Evolutionary conservation across 2,329 filamentous ascomycete genomes (phyloP).

Genomic region (Talaromyces sp.): DNA sequence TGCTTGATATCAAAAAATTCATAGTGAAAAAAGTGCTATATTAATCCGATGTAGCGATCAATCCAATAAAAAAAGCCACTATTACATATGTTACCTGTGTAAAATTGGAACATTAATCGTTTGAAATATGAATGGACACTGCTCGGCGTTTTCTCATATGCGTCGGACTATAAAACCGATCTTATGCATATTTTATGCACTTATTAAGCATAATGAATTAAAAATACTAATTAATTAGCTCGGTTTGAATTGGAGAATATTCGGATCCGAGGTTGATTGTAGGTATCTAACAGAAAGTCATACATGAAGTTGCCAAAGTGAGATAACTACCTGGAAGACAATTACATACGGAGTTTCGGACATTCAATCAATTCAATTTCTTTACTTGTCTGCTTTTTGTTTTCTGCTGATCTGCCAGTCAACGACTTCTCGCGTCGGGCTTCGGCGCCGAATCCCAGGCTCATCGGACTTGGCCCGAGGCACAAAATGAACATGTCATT

Average conservation of each 20-base stretch:
- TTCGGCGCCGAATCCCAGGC: background rate
- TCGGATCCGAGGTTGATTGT: background rate
- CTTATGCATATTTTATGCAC: background rate
- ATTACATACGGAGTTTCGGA: background rate
- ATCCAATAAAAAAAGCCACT: background rate
- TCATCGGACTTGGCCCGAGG: background rate
- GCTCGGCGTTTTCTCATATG: background rate
- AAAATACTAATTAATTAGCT: background rate
- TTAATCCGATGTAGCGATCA: background rate
- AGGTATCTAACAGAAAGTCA: background rate
- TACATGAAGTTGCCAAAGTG: background rate
- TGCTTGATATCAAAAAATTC: background rate
- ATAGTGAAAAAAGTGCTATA: background rate
- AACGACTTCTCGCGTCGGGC: background rate
- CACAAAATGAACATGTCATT: background rate
- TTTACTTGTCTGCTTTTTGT: background rate
- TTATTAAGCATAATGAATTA: background rate
- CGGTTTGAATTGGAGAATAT: background rate
- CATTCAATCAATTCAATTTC: background rate
- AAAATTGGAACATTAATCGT: background rate
- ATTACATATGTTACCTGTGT: background rate
- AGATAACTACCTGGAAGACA: background rate
- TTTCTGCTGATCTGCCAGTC: background rate
- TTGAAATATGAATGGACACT: background rate
- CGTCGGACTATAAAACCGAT: background rate